Evolutionary conservation across 2,329 filamentous ascomycete species (phyloP).

Genomic region (Colletotrichum sidae): DNA sequence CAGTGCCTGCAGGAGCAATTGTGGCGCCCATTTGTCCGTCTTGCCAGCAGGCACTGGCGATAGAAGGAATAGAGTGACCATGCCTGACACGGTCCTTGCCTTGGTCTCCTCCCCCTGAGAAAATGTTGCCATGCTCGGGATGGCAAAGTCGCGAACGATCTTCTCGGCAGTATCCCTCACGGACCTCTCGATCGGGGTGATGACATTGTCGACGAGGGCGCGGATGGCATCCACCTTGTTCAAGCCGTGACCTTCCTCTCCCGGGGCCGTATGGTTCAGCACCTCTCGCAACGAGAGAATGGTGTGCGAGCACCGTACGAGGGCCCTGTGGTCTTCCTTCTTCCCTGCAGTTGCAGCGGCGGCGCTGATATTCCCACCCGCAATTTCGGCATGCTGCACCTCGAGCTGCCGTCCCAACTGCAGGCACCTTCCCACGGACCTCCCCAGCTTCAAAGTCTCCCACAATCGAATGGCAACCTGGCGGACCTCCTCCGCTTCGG

Average conservation of each 20-base stretch:
- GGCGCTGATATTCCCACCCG: slow-evolving; percentile 47
- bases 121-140: slow-evolving; percentile 69
- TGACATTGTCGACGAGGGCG: slow-evolving; percentile 75
- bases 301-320: slow-evolving; percentile 86
- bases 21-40: slow-evolving; percentile 71
- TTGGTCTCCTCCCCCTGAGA: slow-evolving; percentile 79
- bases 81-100: slow-evolving; percentile 77
- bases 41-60: slow-evolving; percentile 72
- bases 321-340: slow-evolving; percentile 79
- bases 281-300: slow-evolving; percentile 81
- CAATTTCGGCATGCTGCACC: slow-evolving; percentile 81
- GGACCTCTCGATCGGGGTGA: slow-evolving; percentile 78
- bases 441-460: slow-evolving; percentile 80
- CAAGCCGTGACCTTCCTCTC: slow-evolving; percentile 82
- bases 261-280: slow-evolving; percentile 73
- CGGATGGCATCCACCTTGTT: slow-evolving; percentile 78
- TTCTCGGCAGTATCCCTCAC: slow-evolving; percentile 82
- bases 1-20: slow-evolving; percentile 79
- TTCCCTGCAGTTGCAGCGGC: slow-evolving; percentile 51
- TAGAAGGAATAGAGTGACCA: slow-evolving; percentile 83
- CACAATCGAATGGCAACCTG: slow-evolving; percentile 82
- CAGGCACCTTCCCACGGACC: slow-evolving; percentile 82
- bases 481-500: slow-evolving; percentile 78
- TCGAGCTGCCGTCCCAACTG: slow-evolving; percentile 88
- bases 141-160: slow-evolving; percentile 84